These are phyloP conservation scores for Basidiobolus meristosporus DNA, from an alignment of 371 early-diverging fungal species.

Conservation along the genomic window DNA sequence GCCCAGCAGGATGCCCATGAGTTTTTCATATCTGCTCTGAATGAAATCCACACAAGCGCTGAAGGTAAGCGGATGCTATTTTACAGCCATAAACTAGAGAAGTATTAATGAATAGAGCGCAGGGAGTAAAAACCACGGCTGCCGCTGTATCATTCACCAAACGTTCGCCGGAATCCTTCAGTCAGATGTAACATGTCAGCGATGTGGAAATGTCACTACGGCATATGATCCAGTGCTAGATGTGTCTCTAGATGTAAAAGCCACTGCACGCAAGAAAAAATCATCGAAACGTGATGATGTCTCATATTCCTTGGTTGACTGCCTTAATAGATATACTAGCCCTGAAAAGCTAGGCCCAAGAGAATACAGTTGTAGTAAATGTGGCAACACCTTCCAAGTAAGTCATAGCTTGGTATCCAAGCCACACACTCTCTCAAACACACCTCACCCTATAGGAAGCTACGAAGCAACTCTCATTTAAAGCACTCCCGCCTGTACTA, in stretches of 20 bases:
- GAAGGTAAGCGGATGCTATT: conserved; percentile 8
- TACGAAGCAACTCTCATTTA: conserved; percentile 71
- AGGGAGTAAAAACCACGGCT: conserved; percentile 19
- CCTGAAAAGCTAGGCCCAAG: conserved; percentile 45
- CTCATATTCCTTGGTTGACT: conserved; percentile 16
- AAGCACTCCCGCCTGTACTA: conserved; percentile 69
- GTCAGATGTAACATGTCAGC: conserved; percentile 70
- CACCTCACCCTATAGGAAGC: conserved; percentile 23
- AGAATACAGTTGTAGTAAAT: conserved; percentile 55
- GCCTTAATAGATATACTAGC: conserved; percentile 45
- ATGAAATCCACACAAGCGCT: conserved; percentile 56
- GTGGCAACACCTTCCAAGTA: conserved; percentile 33
- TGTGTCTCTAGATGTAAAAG: conserved; percentile 64
- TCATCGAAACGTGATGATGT: conserved; percentile 6
- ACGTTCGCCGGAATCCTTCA: conserved; percentile 81
- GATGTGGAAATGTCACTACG: conserved; percentile 60
- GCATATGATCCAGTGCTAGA: conserved; percentile 82
- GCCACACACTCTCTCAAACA: no score
- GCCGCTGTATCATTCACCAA: conserved; percentile 75
- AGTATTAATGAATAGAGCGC: not conserved
- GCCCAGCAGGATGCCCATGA: conserved; percentile 95
- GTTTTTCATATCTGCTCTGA: conserved; percentile 75
- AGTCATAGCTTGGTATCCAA: not conserved
- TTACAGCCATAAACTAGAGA: not conserved
- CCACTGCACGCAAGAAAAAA: conserved; percentile 8